A percentile compares a stretch with the other conserved stretches of the same genome.
These are phyloP conservation scores for Hyaloscypha bicolor DNA, from an alignment of 495 filamentous ascomycete genomes.

Conservation along the genomic window DNA sequence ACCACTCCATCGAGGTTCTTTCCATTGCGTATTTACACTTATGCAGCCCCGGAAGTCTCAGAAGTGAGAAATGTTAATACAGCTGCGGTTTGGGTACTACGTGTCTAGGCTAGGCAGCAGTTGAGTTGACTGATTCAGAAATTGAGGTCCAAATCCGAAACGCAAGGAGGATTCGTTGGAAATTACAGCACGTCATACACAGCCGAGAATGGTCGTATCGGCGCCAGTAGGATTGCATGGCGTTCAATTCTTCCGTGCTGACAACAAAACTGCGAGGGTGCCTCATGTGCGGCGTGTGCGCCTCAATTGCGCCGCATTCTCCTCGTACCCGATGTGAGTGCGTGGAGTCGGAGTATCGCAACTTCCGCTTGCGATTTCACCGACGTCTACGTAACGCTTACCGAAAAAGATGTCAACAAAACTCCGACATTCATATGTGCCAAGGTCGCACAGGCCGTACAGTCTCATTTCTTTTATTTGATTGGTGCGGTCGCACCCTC, in stretches of 20 bases:
- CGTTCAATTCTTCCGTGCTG: no score
- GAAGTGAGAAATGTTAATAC: no score
- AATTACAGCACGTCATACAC: no score
- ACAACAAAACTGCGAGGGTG: no score
- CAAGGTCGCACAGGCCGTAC: neutral
- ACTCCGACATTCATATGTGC: neutral
- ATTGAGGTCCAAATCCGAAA: neutral
- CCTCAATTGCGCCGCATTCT: no score
- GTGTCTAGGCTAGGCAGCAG: neutral
- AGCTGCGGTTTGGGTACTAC: neutral
- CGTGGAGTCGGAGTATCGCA: neutral
- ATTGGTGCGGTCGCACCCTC: neutral
- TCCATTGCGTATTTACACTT: no score
- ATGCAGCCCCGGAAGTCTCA: no score
- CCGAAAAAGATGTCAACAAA: neutral
- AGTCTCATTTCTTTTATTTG: neutral
- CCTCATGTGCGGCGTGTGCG: no score
- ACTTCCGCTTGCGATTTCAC: neutral
- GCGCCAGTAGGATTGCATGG: no score
- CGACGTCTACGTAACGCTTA: neutral
- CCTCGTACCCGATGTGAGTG: neutral
- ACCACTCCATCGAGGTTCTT: no score
- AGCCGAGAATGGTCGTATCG: no score
- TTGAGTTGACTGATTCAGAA: neutral
- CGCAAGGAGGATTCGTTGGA: neutral